Base-by-base conservation (phyloP, 2,329 filamentous ascomycete species). In the Cladosporium sphaerospermum region DNA sequence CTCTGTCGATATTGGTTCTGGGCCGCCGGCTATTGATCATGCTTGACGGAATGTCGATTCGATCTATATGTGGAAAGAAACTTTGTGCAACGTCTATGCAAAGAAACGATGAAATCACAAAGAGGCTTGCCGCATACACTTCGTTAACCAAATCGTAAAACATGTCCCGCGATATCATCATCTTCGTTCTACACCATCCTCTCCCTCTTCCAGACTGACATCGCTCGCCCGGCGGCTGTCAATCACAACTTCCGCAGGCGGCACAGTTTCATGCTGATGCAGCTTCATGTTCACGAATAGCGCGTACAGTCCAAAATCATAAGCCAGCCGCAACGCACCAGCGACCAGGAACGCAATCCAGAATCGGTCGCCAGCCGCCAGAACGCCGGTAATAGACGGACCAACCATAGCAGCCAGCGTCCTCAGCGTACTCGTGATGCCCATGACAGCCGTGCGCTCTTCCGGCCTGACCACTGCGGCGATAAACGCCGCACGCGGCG, bases 361-460 rank as follows among this genome's bases (percentile, higher is more conserved):
- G 61, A 84, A 84, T 9, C 68, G 67, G 10, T 77, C 67, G 16
- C 66, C 72, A 3, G 74, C 76, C 0, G 81, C 81, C 11, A 84
- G 64, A 0, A 77, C 57, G 0, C 81, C 81, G 0, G 81, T 84
- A 1, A 83, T 62, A 1, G 70, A 77, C 0, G 81, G 81, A 0
- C 81, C 75, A 0, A 73, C 64, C 54, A 73, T 81, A 56, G 80
- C 75, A 0, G 82, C 80, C 9, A 86, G 61, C 0, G 82, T 86
- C 6, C 82, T 73, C 28, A 85, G 55, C 62, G 81, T 81, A 44
- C 72, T 75, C 0, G 82, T 85, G 59, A 87, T 83, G 10, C 84
- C 84, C 81, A 86, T 83, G n/a, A 84, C 82, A 0, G 82, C 83
- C 0, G 84, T 87, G 1, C 83, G 73, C 66, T 87, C 84, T 51